Conservation (phyloP, 1,284 basidiomycete species). For the Takashimella tepidaria region DNA sequence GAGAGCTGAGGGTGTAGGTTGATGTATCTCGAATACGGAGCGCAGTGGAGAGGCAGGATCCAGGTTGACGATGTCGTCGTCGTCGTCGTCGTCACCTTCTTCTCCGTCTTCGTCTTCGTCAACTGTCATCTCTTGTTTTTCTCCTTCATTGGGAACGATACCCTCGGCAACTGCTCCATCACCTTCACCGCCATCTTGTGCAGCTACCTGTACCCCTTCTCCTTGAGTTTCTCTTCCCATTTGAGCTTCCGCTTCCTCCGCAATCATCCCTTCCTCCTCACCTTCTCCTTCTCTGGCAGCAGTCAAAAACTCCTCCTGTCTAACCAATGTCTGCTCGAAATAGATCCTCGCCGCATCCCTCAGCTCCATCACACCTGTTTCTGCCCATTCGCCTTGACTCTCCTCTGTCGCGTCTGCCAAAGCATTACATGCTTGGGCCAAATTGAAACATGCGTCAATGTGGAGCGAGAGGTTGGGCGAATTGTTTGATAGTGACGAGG, state of each 20-base stretch:
- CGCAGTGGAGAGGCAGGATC: background rate
- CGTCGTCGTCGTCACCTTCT: conserved; percentile 5
- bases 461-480: no score
- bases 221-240: conserved; percentile 9
- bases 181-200: conserved; percentile 5
- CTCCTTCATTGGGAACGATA: conserved; percentile 74
- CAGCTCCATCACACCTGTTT: conserved; percentile 17
- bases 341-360: conserved; percentile 30
- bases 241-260: conserved; percentile 2
- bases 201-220: conserved; percentile 14
- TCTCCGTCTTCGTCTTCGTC: conserved; percentile 49
- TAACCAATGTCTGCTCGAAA: conserved; percentile 31
- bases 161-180: conserved; percentile 52
- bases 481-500: conserved; percentile 18
- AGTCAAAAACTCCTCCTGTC: conserved; percentile 33
- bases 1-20: conserved; percentile 39
- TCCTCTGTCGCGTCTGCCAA: conserved; percentile 45
- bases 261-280: conserved; percentile 5
- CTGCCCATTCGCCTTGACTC: conserved; percentile 10
- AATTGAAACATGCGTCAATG: conserved; percentile 45
- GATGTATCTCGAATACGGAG: conserved; percentile 29
- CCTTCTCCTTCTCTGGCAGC: conserved; percentile 2
- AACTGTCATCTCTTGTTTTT: conserved; percentile 8
- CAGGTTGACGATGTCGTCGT: conserved; percentile 13
- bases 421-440: conserved; percentile 34